Base-by-base conservation (phyloP, 768 basidiomycete species). In the Calocybe indica region DNA sequence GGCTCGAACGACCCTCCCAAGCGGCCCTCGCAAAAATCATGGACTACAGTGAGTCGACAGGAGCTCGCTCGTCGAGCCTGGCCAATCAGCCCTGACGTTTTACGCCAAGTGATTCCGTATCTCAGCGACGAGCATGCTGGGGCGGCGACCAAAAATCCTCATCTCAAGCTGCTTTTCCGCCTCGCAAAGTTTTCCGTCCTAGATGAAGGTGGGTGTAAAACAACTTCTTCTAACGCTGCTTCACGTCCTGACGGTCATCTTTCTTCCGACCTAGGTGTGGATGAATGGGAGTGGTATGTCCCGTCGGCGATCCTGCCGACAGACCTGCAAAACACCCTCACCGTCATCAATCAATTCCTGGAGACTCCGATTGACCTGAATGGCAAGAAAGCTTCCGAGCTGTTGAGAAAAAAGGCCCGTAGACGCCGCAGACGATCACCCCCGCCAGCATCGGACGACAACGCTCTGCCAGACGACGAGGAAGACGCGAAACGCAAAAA, bases 331-430 rank as follows among this genome's bases (percentile, higher is more conserved):
- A 73, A 77, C 44, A 83, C 78, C 43, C 67, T 88, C 56, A 78
- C 76, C 45, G 81, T 93, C 53, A 86, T 98, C 65, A 75, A 83
- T 58, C 85, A 90, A 62, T 98, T 83, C 73, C 75, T 98, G 50
- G 72, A 76, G 61, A 76, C 72, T 30, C 96, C 96, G 1, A 75
- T 95, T 55, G 82, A 93, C 56, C 74, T 90, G 33, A 75, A 84
- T 40, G 90, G 85, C 37, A 87, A 86, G 68, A 85, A 82, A 51
- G 80, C 85, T 15, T 71, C 81, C 2, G 74, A 85, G 43, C 69
- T 96, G 39, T 66, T 97, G 39, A 73, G 68, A 47, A 87, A 85
- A 68, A 83, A 83, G 59, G 63, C 75, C 14, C 70, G 72, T 7
- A 73, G 75, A 34, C 74, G 80, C 46, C 76, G 81, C 49, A 70